Base-by-base conservation (phyloP, 257 asterid genomes). In the Cruciata laevipes region DNA sequence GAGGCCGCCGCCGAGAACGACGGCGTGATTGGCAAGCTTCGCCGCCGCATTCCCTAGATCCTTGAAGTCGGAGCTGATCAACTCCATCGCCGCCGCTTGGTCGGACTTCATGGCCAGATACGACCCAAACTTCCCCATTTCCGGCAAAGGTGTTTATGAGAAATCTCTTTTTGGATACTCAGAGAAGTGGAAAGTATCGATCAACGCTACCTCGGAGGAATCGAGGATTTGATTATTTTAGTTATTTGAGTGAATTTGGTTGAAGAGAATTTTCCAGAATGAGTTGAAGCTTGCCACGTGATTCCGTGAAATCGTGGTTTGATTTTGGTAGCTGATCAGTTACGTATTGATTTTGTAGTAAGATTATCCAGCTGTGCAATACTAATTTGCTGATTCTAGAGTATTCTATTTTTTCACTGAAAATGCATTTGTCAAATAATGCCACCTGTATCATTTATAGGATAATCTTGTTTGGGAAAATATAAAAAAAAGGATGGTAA, bases 21-120 rank as follows among this genome's bases (percentile, higher is more conserved):
- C 30, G 4, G 89, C 88, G 73, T 91, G 98, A 67, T 80, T 76
- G 0, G 89, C 98, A 3, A 91, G 82, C 16, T 77, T 80, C 67
- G 63, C 82, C 32, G 90, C 72, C 0, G 91, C 91, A 40, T 52
- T 27, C 12, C 92, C 92, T 25, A 91, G 63, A 5, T 89, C 91
- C 66, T 84, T 86, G 6, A 87, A 61, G 80, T 91, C 98, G 10
- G 98, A 89, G 59, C 69, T 64, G 47, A 91, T 71, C 59, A 82
- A 3, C 21, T 82, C 89, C 65, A 16, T 72, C 0, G 82, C 82
- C 8, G 84, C 83, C 4, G 84, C 83, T 57, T 70, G 37, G 60
- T 89, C 96, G 31, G 84, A 82, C 74, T 81, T 87, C 98, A 91
- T 89, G 17, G 87, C 84, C 80, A 91, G 68, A 68, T 79, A 11